Base-by-base conservation (phyloP, 441 rosid species). In the Omphalea diandra region DNA sequence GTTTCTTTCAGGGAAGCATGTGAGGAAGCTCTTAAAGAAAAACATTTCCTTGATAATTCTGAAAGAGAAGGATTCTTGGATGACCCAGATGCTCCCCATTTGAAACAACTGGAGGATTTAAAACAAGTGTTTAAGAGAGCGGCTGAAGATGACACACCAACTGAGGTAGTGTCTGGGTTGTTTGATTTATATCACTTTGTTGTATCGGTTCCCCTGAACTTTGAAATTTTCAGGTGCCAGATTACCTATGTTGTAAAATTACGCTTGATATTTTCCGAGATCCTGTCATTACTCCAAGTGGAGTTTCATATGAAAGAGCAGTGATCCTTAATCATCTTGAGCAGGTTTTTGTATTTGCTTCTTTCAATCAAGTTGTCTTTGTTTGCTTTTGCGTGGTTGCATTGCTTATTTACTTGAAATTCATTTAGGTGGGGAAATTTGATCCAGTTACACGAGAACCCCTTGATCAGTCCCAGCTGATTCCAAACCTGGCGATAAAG, bases 221-320 rank as follows among this genome's bases (percentile, higher is more conserved):
- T 68, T 43, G 22, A 46, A 35, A 38, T n/a, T 77, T 70, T 20
- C 83, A 91, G 99, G 94, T 94, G 73, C 99, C 99, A 2, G 97
- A 88, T 82, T 88, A 85, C 61, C 76, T 94, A 17, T 91, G 99
- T 68, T 94, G 97, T 82, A 90, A 84, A 69, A 91, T 94, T 10
- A 90, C 97, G 27, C 97, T 94, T 15, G 96, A 91, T 76, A 89
- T 91, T 43, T 85, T 87, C 68, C 88, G 88, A 6, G 99, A 91
- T 81, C 97, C 97, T 52, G 97, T 94, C 68, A 83, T 92, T 61
- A 79, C 94, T 71, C 99, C 99, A n/a, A 87, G 97, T 65, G 97
- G 99, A 46, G 73, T 86, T 78, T 80, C 97, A 44, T 91, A 94
- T 67, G 97, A 94, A 80, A 91, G 97, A 82, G 87, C 90, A 12